Base-by-base conservation (phyloP, 257 asterid species). In the Thymus quinquecostatus region DNA sequence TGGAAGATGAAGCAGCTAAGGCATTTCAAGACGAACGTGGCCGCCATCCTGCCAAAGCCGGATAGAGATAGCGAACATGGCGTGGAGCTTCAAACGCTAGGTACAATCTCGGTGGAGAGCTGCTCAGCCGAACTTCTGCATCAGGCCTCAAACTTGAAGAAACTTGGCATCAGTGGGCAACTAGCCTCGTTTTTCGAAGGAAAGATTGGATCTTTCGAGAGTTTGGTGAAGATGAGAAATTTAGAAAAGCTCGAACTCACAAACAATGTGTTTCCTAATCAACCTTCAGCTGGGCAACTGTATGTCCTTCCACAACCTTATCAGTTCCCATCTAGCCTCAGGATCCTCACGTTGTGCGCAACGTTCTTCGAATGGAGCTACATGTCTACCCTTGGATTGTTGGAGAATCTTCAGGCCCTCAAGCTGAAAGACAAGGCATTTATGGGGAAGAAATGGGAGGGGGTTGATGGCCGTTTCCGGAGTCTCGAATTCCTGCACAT, bases 1-100 rank as follows among this genome's bases (percentile, higher is more conserved):
- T 68, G 63, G 72, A 68, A 27, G 47, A 51, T 68, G 63, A 9
- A 7, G 10, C 38, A 41, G 5, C 28, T 68, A 10, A 68, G 72
- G 41, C 72, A 68, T 27, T 14, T 68, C 10, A 68, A 68, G 36
- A 68, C 72, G 10, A 68, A 53, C 38, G 66, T 6, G 13, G 7
- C 33, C 6, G 66, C 66, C n/a, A 40, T 50, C 11, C 38, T 61
- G 66, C 66, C 50, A 2, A 61, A 61, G 11, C 36, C 60, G 8
- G 10, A 5, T 28, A 61, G 13, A 38, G 11, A 8, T 13, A 61
- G 51, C 12, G 14, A 61, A 40, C 49, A 61, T 3, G 66, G 50
- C 4, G 66, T 6, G 13, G 33, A 61, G 66, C 66, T 61, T 61
- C 66, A 61, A 40, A 61, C 66, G 8, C 50, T 61, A 1, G 50